A percentile compares a stretch with the other conserved stretches of the same genome.
These are phyloP conservation scores for Rosa chinensis DNA, from an alignment of 306 rosid genomes.

Conservation along the genomic window DNA sequence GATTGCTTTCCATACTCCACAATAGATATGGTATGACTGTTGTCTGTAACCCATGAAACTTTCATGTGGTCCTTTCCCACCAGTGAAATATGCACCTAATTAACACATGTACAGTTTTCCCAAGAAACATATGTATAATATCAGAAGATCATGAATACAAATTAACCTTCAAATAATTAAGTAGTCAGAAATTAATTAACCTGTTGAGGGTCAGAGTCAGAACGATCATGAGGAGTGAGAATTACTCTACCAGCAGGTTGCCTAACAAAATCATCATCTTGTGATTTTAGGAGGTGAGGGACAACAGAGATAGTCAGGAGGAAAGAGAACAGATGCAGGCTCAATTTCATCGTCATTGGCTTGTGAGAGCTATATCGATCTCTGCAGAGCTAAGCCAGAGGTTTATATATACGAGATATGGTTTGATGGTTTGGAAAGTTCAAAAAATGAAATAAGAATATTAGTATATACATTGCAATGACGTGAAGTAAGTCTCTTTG, in stretches of 20 bases:
- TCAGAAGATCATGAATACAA: not conserved
- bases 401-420: not conserved
- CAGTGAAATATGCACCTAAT: constrained; percentile 71
- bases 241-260: constrained; percentile 26
- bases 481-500: constrained; percentile 34
- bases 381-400: not conserved
- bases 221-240: constrained; percentile 19
- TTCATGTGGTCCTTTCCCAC: constrained; percentile 60
- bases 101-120: not conserved
- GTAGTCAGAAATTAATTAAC: not conserved
- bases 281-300: constrained; percentile 17
- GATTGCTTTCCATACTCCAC: constrained; percentile 42
- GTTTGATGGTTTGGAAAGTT: not conserved
- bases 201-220: constrained; percentile 39
- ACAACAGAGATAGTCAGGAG: constrained; percentile 16
- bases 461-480: constrained; percentile 17
- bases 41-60: constrained; percentile 69
- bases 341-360: constrained; percentile 1
- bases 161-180: not conserved
- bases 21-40: constrained; percentile 19
- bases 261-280: constrained; percentile 20
- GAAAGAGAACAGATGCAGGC: not conserved
- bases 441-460: not conserved
- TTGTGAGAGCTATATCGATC: not conserved
- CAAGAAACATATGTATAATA: not conserved